Evolutionary conservation across 2,329 filamentous ascomycete genomes (phyloP).

Genomic region (Colletotrichum sojae): DNA sequence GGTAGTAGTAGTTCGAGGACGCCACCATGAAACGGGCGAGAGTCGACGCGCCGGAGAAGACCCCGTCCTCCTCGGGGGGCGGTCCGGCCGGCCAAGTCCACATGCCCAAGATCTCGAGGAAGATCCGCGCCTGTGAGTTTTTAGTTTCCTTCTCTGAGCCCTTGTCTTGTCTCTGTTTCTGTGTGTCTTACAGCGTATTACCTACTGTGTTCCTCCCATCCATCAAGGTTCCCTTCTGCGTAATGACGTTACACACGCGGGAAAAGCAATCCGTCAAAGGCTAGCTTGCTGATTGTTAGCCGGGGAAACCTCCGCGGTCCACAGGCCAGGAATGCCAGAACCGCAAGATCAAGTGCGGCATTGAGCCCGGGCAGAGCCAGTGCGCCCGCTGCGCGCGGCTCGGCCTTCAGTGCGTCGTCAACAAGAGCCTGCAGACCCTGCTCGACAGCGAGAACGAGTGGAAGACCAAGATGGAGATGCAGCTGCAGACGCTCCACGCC

Average conservation of each 20-base stretch:
- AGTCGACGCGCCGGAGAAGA: constrained; percentile 39
- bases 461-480: constrained; percentile 48
- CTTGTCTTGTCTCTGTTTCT: not conserved
- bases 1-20: too few species aligned
- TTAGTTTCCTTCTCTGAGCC: not conserved
- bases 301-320: not conserved
- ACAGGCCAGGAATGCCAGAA: constrained; percentile 62
- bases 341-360: constrained; percentile 69
- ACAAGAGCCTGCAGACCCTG: constrained; percentile 69
- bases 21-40: constrained; percentile 39
- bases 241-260: too few species aligned
- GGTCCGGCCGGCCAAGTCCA: constrained; percentile 26
- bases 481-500: constrained; percentile 46
- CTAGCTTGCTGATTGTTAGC: too few species aligned
- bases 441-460: constrained; percentile 67
- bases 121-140: constrained; percentile 50
- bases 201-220: too few species aligned
- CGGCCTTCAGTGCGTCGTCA: constrained; percentile 66
- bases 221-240: too few species aligned
- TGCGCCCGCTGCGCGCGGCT: constrained; percentile 65
- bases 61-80: constrained; percentile 25
- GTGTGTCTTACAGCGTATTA: too few species aligned
- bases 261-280: too few species aligned
- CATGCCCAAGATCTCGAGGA: constrained; percentile 49
- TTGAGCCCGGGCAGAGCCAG: constrained; percentile 58